Evolutionary conservation across 192 early-diverging fungal genomes (phyloP), one percentile per base, ranked within the genome.

Genomic region (Obelidium mucronatum): DNA sequence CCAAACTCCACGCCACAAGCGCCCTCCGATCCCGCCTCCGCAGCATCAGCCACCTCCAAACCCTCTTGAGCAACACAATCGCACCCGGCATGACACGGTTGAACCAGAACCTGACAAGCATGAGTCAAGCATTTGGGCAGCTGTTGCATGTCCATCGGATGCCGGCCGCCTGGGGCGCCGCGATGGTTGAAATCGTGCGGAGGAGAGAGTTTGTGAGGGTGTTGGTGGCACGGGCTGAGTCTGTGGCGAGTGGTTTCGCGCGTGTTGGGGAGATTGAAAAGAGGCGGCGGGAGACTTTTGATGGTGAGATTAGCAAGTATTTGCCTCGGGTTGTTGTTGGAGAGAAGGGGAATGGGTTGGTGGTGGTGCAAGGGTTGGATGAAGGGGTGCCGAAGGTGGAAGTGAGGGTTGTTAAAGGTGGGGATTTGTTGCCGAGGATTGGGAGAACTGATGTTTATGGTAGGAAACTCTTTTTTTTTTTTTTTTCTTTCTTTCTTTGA

Each of bases 61-160:
- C 76, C 31, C 11, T 58, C 30, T 82, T 87, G 28, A 80, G 78
- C 1, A 42, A 33, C 36, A 36, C 58, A 13, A 61, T 83, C 8
- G 39, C 42, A 37, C 80, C 82, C 2, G 51, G 34, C 1, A n/a
- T 83, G 3, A 28, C 24, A 42, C 39, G 36, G 5, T 24, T 83
- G 24, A 54, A 26, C 28, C 31, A 54, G 33, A 58, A 55, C 2
- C 58, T 81, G 30, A 67, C 64, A 28, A 42, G 74, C 1, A 74
- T 84, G 31, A 80, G 71, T 1, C 61, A 76, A 35, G 86, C 83
- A 17, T 83, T 87, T 52, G 40, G 60, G 24, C 86, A 87, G 58
- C 67, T 87, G 8, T 60, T 85, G 26, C 84, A 85, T 76, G 81
- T 87, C 1, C 83, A 87, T 75, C 78, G 86, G 28, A 87, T 87